Evolutionary conservation across 345 rosid species (phyloP).

Genomic region (Melaleuca quinquenervia): DNA sequence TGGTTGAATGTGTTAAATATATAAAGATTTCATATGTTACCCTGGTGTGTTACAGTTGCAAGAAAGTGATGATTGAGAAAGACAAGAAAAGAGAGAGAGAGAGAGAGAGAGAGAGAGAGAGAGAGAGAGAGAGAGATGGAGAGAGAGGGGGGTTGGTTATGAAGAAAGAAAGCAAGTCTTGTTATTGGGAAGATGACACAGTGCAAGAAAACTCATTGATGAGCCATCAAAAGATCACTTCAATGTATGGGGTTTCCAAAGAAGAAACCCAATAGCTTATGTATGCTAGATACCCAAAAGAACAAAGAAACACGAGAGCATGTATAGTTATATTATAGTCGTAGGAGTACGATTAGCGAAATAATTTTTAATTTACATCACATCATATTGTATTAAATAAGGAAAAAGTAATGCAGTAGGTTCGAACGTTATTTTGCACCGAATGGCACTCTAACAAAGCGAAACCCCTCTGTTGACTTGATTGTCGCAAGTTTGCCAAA

Average conservation of each 20-base stretch:
- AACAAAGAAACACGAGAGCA: neutral
- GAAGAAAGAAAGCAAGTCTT: constrained; percentile 16
- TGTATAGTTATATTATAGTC: neutral
- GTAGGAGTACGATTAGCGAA: neutral
- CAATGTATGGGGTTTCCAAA: neutral
- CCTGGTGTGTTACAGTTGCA: neutral
- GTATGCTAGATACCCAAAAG: neutral
- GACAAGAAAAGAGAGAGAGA: constrained; percentile 13
- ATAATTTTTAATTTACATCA: neutral
- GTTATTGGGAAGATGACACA: neutral
- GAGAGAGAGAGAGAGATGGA: neutral
- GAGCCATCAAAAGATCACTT: neutral
- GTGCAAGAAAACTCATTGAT: neutral
- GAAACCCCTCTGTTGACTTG: neutral
- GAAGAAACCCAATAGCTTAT: neutral
- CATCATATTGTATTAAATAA: neutral
- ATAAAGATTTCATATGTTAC: neutral
- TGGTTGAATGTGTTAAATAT: neutral
- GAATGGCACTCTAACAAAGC: neutral
- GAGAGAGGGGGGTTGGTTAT: neutral
- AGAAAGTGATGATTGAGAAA: neutral
- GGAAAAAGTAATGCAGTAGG: neutral
- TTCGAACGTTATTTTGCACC: neutral
- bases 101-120: constrained; percentile 8
- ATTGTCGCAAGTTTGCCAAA: neutral